Percentiles rank a stretch among this genome's conserved stretches.
Evolutionary conservation across 148 eudicot genomes (phyloP).

Genomic region (Chenopodium berlandieri): DNA sequence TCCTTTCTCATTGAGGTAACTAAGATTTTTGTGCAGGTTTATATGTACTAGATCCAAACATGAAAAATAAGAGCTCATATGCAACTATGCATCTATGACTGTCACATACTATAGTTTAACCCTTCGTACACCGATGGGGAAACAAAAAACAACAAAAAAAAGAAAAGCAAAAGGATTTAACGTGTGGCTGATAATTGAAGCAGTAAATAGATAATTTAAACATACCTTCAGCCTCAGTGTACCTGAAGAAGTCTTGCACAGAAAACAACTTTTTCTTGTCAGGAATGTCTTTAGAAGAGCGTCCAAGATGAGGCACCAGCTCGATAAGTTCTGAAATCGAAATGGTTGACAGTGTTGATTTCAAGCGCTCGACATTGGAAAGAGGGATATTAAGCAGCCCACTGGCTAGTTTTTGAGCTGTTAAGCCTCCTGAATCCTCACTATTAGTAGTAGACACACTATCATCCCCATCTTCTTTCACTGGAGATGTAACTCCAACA

Average conservation of each 20-base stretch:
- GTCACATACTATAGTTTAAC: background rate
- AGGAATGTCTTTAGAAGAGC: constrained; percentile 74
- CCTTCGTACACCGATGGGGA: background rate
- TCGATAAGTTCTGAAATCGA: constrained; percentile 84
- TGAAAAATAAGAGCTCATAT: background rate
- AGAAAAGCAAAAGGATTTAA: background rate
- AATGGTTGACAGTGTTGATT: constrained; percentile 77
- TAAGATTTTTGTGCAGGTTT: background rate
- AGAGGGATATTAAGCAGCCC: constrained; percentile 87
- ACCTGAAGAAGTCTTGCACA: constrained; percentile 97
- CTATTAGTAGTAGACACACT: constrained; percentile 28
- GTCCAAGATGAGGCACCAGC: constrained; percentile 81
- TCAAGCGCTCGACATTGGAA: constrained; percentile 96
- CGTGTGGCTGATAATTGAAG: background rate
- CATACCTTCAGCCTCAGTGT: constrained; percentile 94
- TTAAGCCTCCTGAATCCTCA: constrained; percentile 54
- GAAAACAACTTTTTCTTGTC: constrained; percentile 95
- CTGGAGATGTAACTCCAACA: constrained; percentile 61
- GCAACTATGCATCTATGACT: background rate
- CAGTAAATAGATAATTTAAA: background rate
- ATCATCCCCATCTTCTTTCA: constrained; percentile 64
- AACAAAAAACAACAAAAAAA: background rate
- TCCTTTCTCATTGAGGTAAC: background rate
- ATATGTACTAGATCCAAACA: background rate
- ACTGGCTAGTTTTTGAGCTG: constrained; percentile 66